Evolutionary conservation across 75 land plant genomes (phyloP), one percentile per base, ranked within the genome.

Genomic region (Larix kaempferi): DNA sequence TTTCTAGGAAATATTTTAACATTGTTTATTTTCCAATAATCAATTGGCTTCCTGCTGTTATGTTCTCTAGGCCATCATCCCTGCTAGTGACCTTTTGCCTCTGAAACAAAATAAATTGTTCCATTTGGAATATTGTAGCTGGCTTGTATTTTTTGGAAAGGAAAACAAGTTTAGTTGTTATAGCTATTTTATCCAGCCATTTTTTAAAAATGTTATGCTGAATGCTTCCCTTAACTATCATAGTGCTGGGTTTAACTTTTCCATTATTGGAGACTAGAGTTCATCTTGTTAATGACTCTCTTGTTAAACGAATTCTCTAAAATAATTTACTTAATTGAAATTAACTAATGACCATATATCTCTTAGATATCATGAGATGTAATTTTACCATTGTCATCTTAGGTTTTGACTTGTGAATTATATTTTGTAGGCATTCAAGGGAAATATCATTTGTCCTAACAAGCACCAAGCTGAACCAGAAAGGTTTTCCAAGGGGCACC

Each of bases 381-480:
- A 22, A 41, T 15, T 37, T 69, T 41, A 16, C 16, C 2, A n/a
- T 35, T 69, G 22, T 69, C n/a, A 8, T 67, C 11, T 21, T 64
- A 15, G 49, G 19, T 66, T 37, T 66, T 67, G 7, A 67, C 39
- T 67, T 2, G 19, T 21, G 21, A n/a, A 11, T 26, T 6, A 6
- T 29, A 4, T 23, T 21, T 41, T 69, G 78, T 86, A 98, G 99
- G 99, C 99, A 56, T 98, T 86, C 79, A 88, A 91, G 84, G 99
- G 96, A 69, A 95, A 91, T 83, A 94, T 98, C 66, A 87, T 98
- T 26, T 98, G 99, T 76, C 99, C 99, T 44, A 98, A 98, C 81
- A 98, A 98, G 78, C 93, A 98, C 81, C 93, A 89, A 78, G 78
- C 90, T 25, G 98, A 98, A 75, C 85, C 84, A 44, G 99, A 93